These are phyloP conservation scores for Eucalyptus dawsonii DNA, from an alignment of 345 rosid species.

Conservation along the genomic window DNA sequence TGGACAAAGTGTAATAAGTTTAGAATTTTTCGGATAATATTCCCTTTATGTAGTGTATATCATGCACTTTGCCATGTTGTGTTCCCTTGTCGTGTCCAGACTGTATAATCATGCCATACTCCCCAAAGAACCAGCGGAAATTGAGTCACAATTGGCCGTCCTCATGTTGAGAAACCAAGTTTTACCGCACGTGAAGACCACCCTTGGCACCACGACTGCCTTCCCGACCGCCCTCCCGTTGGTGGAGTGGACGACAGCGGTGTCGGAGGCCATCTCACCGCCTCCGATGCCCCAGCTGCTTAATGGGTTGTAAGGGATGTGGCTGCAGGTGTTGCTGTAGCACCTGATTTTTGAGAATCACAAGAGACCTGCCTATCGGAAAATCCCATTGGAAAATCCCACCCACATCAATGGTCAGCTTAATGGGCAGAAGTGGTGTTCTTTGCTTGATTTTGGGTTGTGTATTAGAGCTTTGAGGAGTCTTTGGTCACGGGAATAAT, in stretches of 20 bases:
- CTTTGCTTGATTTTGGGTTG: neutral
- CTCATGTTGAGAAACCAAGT: neutral
- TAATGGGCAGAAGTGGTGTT: neutral
- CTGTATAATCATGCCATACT: neutral
- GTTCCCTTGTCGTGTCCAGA: neutral
- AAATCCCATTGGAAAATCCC: neutral
- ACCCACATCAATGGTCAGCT: neutral
- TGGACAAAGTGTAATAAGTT: rapidly evolving
- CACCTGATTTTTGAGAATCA: neutral
- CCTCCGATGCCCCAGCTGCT: too few relatives aligned
- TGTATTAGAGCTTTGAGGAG: neutral
- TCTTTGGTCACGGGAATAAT: neutral
- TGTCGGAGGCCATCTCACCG: neutral
- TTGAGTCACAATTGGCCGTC: too few relatives aligned
- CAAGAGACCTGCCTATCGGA: neutral
- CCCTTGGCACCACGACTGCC: neutral
- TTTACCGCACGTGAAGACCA: neutral
- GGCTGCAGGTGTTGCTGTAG: neutral
- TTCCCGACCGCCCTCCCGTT: neutral
- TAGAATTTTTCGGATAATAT: rapidly evolving
- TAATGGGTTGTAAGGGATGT: neutral
- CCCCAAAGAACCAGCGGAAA: neutral
- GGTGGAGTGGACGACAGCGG: neutral
- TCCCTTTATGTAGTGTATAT: too few relatives aligned
- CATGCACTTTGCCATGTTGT: neutral